Conservation (phyloP, 2,329 filamentous ascomycete genomes). For the Fusarium acutatum region DNA sequence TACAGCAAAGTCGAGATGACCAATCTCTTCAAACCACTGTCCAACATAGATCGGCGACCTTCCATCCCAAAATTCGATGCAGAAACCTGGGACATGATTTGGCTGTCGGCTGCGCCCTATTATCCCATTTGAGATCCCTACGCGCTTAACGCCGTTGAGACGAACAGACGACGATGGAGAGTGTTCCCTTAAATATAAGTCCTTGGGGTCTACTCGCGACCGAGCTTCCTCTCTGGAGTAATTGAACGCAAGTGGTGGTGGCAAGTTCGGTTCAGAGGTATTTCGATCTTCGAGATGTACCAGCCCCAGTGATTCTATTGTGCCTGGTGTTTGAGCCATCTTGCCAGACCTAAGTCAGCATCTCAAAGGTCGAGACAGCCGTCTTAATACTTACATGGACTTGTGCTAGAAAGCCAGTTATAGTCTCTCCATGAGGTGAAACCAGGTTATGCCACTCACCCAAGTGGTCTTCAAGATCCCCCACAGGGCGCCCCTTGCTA, state of each 20-base stretch:
- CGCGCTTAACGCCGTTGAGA: not conserved
- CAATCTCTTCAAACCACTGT: constrained; percentile 1
- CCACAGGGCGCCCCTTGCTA: not conserved
- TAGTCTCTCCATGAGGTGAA: not conserved
- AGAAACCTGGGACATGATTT: not conserved
- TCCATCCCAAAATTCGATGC: constrained; percentile 1
- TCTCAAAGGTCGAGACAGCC: fast-evolving
- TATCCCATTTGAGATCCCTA: not conserved
- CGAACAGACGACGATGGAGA: no score
- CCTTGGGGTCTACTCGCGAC: not conserved
- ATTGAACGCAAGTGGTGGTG: no score
- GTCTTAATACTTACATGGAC: not conserved
- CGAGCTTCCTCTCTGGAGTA: not conserved
- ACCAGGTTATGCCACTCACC: not conserved
- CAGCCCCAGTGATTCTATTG: not conserved
- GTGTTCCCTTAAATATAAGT: no score
- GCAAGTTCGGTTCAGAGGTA: fast-evolving
- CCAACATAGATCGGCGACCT: not conserved
- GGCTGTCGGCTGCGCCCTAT: not conserved
- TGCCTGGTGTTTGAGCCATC: not conserved
- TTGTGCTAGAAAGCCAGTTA: not conserved
- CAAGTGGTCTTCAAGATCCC: no score
- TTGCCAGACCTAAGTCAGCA: not conserved
- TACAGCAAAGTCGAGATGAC: not conserved
- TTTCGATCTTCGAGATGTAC: no score